Percentiles rank a stretch among this genome's conserved stretches.
Evolutionary conservation across 148 eudicot species (phyloP).

Genomic region (Arbutus unedo): DNA sequence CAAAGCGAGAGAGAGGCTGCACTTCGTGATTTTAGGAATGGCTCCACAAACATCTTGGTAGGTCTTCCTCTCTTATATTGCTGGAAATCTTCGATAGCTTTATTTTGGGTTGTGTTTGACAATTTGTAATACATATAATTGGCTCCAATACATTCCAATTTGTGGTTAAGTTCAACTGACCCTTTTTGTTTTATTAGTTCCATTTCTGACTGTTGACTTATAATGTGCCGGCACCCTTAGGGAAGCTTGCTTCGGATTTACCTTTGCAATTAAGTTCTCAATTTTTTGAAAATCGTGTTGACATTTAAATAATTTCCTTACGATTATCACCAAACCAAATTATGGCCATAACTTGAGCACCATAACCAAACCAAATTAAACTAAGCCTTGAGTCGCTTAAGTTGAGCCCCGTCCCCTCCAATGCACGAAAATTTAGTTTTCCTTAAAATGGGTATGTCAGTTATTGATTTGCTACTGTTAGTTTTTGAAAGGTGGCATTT

Average conservation of each 20-base stretch:
- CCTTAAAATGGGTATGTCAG: background rate
- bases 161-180: background rate
- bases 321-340: background rate
- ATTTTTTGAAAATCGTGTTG: background rate
- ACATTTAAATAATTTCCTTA: background rate
- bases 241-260: background rate
- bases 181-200: background rate
- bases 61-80: conserved; percentile 23
- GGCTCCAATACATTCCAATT: background rate
- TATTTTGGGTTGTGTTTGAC: background rate
- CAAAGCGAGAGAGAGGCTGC: conserved; percentile 58
- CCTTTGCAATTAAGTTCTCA: background rate
- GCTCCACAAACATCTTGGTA: conserved; percentile 49
- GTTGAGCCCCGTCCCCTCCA: background rate
- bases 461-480: background rate
- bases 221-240: background rate
- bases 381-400: background rate
- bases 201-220: background rate
- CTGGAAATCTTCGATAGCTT: background rate
- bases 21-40: conserved; percentile 46
- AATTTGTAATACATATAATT: background rate
- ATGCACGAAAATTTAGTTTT: background rate
- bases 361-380: background rate
- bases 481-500: background rate
- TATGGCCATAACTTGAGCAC: background rate